Base-by-base conservation (phyloP, 768 basidiomycete species). In the Trametopsis cervina region DNA sequence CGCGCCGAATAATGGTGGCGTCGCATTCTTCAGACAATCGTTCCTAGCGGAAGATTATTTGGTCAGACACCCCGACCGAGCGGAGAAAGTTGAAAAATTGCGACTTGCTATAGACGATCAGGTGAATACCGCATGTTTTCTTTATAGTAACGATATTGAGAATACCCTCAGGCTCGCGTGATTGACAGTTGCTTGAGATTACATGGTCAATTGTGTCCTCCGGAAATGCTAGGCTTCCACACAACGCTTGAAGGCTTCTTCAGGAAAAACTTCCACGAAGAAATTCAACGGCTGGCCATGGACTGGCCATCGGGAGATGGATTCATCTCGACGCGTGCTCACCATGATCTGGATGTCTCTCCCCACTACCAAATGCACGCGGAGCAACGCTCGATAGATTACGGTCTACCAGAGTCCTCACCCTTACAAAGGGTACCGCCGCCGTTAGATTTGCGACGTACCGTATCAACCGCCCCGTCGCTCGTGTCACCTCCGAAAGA, bases 181-280 rank as follows among this genome's bases (percentile, higher is more conserved):
- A 86, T 97, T 42, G 86, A 92, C 53, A 80, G 77, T 45, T 93
- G 90, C 60, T 73, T 97, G 45, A 80, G 78, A 56, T 74, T 97
- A 4, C 93, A 98, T 60, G 82, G 81, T 2, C 74, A 80, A 39
- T 67, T 95, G 24, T 93, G 91, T 60, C 80, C 89, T 0, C 76
- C 80, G 11, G 91, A 93, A 62, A 95, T 96, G 76, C 68, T 85
- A n/a, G 77, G 82, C 4, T 97, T 97, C 76, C 94, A 98, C 61
- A 83, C 85, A 50, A 91, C 90, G 0, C 72, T 98, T 39, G 84
- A 89, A 61, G 82, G 77, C 52, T 85, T 92, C 65, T 92, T 90
- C 72, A 77, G 72, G 47, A 88, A 85, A 64, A 89, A 89, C 59
- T 92, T 89, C 67, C 65, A 77, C 3, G 89, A 91, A 29, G 89